Evolutionary conservation across 1,139 yeast species (phyloP), one percentile per base, ranked within the genome.

Genomic region (Yamadazyma triangularis): DNA sequence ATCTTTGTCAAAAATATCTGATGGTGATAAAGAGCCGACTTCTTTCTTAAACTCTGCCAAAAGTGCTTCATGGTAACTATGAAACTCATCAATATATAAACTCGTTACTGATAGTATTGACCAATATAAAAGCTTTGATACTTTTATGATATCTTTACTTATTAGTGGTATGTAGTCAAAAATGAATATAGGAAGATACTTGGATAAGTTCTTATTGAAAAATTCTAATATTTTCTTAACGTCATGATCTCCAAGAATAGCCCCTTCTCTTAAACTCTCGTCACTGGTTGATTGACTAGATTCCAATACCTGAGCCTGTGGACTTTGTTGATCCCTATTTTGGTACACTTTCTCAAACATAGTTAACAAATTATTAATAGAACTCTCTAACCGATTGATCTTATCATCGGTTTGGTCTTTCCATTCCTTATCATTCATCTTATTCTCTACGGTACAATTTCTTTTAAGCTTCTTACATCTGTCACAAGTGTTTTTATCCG

Each of bases 111-210:
- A 31, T 26, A 33, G 19, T 10, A 31, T 28, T 4, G 37, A 15
- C 13, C 25, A 19, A 15, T 22, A 24, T 14, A 33, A 22, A n/a
- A 33, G 21, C 4, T 23, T 23, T 2, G 37, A 33, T 3, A 21
- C 18, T 5, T 18, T 19, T 19, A 25, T 20, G 19, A 33, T 29
- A 2, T 29, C 26, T 4, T 19, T 12, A 8, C 19, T 29, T n/a
- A 34, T 25, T 7, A 23, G 25, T n/a, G 36, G 38, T 7, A 34
- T 32, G 21, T 34, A 34, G 16, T 34, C 38, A 18, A 34, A 34
- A 2, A 34, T 34, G 15, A 34, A 34, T 16, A 34, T 34, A 3
- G 38, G 38, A 9, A 34, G 20, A 19, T 34, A 34, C 11, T 32
- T 32, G 8, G 38, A 32, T 5, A 34, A 24, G 21, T 24, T 34